These are phyloP conservation scores for Russula olivacea DNA, from an alignment of 768 basidiomycete species.

Conservation along the genomic window DNA sequence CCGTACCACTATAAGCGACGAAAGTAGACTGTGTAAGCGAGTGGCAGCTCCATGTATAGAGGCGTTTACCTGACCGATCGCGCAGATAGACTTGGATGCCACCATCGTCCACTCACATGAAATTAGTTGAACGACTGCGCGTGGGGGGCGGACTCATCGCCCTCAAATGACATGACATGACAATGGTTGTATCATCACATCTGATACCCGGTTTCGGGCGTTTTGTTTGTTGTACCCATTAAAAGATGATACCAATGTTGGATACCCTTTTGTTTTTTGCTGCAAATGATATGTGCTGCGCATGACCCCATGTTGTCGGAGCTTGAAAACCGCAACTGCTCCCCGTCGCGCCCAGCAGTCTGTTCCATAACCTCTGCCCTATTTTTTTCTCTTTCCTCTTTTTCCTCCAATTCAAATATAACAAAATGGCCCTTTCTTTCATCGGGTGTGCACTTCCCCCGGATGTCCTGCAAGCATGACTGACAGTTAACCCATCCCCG, in stretches of 20 bases:
- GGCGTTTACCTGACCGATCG: not conserved
- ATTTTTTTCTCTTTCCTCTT: not conserved
- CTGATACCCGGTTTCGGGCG: constrained; percentile 10
- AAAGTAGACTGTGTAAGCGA: constrained; percentile 9
- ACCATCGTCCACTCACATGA: not conserved
- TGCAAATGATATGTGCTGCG: not conserved
- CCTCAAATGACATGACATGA: constrained; percentile 16
- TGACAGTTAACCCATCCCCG: not conserved
- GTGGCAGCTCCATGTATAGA: not conserved
- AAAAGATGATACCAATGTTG: constrained; percentile 19
- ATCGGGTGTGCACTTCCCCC: constrained; percentile 18
- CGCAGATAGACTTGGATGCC: not conserved
- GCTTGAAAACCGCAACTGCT: not conserved
- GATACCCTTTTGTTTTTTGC: constrained; percentile 17
- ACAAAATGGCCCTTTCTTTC: constrained; percentile 26
- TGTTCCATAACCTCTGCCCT: not conserved
- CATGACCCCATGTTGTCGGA: constrained; percentile 3
- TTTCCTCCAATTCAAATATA: constrained; percentile 5
- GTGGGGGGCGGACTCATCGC: not conserved
- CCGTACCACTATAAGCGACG: constrained; percentile 22
- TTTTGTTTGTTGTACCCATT: constrained; percentile 13
- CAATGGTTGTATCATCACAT: constrained; percentile 17
- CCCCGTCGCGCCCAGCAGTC: not conserved
- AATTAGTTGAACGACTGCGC: not conserved
- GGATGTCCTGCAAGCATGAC: not conserved